A percentile compares a stretch with the other conserved stretches of the same genome.
Evolutionary conservation across 2,329 filamentous ascomycete species (phyloP).

Genomic region (Pseudohalonectria lignicola): DNA sequence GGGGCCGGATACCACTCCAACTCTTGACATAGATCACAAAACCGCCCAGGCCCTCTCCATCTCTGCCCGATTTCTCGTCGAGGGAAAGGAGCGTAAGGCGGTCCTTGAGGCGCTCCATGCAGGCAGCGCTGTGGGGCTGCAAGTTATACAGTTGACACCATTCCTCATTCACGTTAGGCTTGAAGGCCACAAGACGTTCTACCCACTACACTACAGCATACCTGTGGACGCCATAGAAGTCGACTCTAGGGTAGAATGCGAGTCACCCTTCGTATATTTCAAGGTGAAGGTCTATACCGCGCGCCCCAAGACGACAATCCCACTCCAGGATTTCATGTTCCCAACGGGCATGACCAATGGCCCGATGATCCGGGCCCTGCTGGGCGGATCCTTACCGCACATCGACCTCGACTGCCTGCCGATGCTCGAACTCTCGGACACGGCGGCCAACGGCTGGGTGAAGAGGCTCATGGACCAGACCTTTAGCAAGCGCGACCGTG

Average conservation of each 20-base stretch:
- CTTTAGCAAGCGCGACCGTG: slow-evolving; percentile 30
- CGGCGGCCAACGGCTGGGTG: slow-evolving; percentile 24
- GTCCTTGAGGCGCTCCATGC: too few relatives aligned
- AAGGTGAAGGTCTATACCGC: slow-evolving; percentile 28
- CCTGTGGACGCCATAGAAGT: slow-evolving; percentile 23
- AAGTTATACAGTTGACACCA: too few relatives aligned
- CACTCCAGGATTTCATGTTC: slow-evolving; percentile 20
- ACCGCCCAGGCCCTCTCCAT: too few relatives aligned
- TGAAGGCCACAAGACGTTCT: slow-evolving; percentile 16
- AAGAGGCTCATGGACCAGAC: slow-evolving; percentile 23
- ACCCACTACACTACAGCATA: slow-evolving; percentile 25
- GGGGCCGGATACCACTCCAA: too few relatives aligned
- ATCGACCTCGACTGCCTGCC: slow-evolving; percentile 33
- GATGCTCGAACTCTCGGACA: slow-evolving; percentile 25
- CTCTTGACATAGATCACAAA: too few relatives aligned
- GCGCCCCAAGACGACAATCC: slow-evolving; percentile 9
- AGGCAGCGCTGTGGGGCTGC: too few relatives aligned
- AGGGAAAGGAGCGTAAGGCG: too few relatives aligned
- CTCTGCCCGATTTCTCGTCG: too few relatives aligned
- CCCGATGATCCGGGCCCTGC: background rate
- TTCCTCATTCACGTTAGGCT: slow-evolving; percentile 29
- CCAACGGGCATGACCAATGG: slow-evolving; percentile 18
- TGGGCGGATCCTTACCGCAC: too few relatives aligned
- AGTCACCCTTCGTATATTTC: slow-evolving; percentile 29
- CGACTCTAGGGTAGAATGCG: slow-evolving; percentile 29